Conservation (phyloP, 1,284 basidiomycete genomes). For the Vanrija humicola region DNA sequence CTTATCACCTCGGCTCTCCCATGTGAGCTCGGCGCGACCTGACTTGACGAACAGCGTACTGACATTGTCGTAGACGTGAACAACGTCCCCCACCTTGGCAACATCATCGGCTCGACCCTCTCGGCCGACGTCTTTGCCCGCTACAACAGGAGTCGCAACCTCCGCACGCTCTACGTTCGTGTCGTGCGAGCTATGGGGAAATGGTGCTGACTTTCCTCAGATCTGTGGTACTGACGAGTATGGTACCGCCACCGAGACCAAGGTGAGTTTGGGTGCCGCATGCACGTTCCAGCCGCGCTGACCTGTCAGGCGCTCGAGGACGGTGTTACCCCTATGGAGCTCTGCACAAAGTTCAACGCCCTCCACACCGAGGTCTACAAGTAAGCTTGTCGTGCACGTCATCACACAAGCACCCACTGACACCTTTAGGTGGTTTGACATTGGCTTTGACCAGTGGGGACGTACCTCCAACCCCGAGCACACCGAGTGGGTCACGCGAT, state of each 20-base stretch:
- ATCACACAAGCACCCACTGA: neutral
- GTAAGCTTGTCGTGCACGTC: slow-evolving; percentile 51
- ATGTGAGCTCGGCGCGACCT: slow-evolving; percentile 50
- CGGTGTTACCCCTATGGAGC: slow-evolving; percentile 74
- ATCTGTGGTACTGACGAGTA: slow-evolving; percentile 99
- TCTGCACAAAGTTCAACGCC: slow-evolving; percentile 91
- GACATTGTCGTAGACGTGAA: slow-evolving; percentile 66
- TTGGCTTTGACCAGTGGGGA: slow-evolving; percentile 94
- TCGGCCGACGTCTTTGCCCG: slow-evolving; percentile 96
- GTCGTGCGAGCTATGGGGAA: slow-evolving; percentile 47
- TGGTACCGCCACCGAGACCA: slow-evolving; percentile 94
- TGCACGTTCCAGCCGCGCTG: neutral
- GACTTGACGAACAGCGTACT: neutral
- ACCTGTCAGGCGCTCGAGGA: slow-evolving; percentile 83
- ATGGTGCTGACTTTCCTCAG: slow-evolving; percentile 53
- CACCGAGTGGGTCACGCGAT: slow-evolving; percentile 63
- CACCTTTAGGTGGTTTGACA: slow-evolving; percentile 45
- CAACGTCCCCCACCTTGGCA: slow-evolving; percentile 98
- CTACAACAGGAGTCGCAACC: slow-evolving; percentile 58
- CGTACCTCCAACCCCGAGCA: slow-evolving; percentile 88
- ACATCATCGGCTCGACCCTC: slow-evolving; percentile 82
- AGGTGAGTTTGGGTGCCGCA: slow-evolving; percentile 27
- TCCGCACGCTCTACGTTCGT: slow-evolving; percentile 47
- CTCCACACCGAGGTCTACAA: slow-evolving; percentile 91
- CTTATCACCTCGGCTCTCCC: slow-evolving; percentile 94